These are phyloP conservation scores for Alternaria ethzedia DNA, from an alignment of 2,329 filamentous ascomycete genomes.

Conservation along the genomic window DNA sequence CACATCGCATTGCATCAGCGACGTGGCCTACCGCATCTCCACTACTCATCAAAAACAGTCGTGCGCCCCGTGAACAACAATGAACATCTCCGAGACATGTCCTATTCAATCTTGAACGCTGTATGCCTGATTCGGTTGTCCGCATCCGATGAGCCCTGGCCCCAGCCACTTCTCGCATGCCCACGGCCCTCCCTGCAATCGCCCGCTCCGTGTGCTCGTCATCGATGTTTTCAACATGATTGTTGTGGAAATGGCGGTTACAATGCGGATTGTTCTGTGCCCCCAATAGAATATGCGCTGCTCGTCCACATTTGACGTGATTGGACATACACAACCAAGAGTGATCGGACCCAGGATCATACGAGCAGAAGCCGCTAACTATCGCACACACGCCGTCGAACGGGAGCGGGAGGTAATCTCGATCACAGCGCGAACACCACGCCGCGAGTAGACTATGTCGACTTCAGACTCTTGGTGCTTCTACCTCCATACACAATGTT, in stretches of 20 bases:
- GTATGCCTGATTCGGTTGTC: slow-evolving; percentile 11
- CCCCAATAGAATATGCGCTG: background rate
- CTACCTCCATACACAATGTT: background rate
- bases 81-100: background rate
- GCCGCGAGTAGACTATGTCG: slow-evolving; percentile 12
- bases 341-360: slow-evolving; percentile 40
- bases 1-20: slow-evolving; percentile 8
- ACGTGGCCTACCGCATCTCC: slow-evolving; percentile 3
- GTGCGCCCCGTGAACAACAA: background rate
- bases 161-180: slow-evolving; percentile 12
- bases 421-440: slow-evolving; percentile 27
- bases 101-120: background rate
- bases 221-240: slow-evolving; percentile 1
- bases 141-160: slow-evolving; percentile 16
- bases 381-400: slow-evolving; percentile 34
- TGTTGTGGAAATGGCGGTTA: background rate
- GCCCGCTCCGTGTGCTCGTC: slow-evolving; percentile 13
- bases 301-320: background rate
- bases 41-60: background rate
- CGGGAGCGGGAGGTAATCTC: slow-evolving; percentile 40
- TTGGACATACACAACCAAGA: slow-evolving; percentile 15
- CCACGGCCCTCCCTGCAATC: slow-evolving; percentile 1
- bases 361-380: slow-evolving; percentile 32
- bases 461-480: background rate
- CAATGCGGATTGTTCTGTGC: background rate